phyloP scores from a whole-genome alignment of 176 grass and related monocot species.

The Raddia guianensis region DNA sequence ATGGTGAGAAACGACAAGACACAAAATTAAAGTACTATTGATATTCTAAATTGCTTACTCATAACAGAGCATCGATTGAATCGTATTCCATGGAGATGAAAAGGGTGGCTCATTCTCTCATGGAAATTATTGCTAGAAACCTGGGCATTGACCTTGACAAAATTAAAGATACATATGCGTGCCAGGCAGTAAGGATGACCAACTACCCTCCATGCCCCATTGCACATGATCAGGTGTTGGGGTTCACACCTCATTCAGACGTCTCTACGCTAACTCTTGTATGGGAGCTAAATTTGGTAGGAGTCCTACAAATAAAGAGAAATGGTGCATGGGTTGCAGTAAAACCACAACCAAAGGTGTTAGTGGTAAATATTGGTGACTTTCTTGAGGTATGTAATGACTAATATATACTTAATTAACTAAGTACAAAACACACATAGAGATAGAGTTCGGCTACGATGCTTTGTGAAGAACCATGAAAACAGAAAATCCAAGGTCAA shows the following conservation, averaged over 20 bases:
- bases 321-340: slow-evolving; percentile 36
- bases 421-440: too few species aligned
- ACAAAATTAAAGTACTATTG: too few species aligned
- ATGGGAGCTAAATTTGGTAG: slow-evolving; percentile 38
- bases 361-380: slow-evolving; percentile 51
- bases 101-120: slow-evolving; percentile 28
- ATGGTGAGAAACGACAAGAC: too few species aligned
- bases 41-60: background rate
- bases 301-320: slow-evolving; percentile 47
- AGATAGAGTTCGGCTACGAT: too few species aligned
- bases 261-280: slow-evolving; percentile 32
- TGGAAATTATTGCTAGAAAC: slow-evolving; percentile 36
- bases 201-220: slow-evolving; percentile 47
- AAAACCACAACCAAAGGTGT: slow-evolving; percentile 26
- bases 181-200: slow-evolving; percentile 33
- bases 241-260: slow-evolving; percentile 47
- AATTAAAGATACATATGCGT: slow-evolving; percentile 7
- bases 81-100: slow-evolving; percentile 32
- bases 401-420: too few species aligned
- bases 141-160: slow-evolving; percentile 11
- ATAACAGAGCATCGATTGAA: slow-evolving; percentile 26
- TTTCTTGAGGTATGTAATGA: slow-evolving; percentile 39
- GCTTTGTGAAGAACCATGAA: too few species aligned
- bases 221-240: slow-evolving; percentile 41
- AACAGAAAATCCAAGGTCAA: too few species aligned